Evolutionary conservation across 78 protist species (phyloP).

Genomic region (Speleostelium caveatum): DNA sequence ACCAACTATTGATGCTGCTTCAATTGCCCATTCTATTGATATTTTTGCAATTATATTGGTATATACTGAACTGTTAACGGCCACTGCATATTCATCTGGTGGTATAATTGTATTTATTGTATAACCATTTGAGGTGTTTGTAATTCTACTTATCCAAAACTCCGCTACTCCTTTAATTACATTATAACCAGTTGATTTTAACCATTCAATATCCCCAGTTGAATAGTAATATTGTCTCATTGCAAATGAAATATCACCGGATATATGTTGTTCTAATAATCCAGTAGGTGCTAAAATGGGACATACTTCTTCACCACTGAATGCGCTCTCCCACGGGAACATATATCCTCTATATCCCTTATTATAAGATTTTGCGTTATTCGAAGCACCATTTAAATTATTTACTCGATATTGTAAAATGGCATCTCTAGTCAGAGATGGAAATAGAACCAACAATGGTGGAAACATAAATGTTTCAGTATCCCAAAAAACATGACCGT

Average conservation of each 20-base stretch:
- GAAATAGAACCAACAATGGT: conserved; percentile 9
- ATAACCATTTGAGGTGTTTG: background rate
- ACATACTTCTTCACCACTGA: conserved; percentile 63
- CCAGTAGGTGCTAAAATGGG: conserved; percentile 77
- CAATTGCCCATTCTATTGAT: conserved; percentile 70
- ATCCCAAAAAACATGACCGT: conserved; percentile 82
- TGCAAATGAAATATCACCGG: conserved; percentile 76
- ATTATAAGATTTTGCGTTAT: conserved; percentile 55
- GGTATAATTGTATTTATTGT: conserved; percentile 44
- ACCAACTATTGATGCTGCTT: conserved; percentile 52
- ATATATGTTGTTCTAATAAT: conserved; percentile 69
- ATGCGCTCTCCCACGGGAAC: conserved; percentile 81
- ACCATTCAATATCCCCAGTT: conserved; percentile 43
- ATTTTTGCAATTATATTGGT: conserved; percentile 62
- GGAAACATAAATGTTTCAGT: conserved; percentile 64
- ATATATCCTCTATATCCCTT: conserved; percentile 17
- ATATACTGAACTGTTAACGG: conserved; percentile 66
- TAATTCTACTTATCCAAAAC: conserved; percentile 73
- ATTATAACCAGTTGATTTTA: conserved; percentile 9
- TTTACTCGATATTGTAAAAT: conserved; percentile 55
- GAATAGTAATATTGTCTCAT: conserved; percentile 51
- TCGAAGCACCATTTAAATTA: conserved; percentile 17
- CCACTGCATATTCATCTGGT: conserved; percentile 79
- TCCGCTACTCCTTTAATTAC: conserved; percentile 59
- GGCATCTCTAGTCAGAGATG: conserved; percentile 12